Conservation (phyloP, 495 filamentous ascomycete species). For the Aspergillus egyptiacus region DNA sequence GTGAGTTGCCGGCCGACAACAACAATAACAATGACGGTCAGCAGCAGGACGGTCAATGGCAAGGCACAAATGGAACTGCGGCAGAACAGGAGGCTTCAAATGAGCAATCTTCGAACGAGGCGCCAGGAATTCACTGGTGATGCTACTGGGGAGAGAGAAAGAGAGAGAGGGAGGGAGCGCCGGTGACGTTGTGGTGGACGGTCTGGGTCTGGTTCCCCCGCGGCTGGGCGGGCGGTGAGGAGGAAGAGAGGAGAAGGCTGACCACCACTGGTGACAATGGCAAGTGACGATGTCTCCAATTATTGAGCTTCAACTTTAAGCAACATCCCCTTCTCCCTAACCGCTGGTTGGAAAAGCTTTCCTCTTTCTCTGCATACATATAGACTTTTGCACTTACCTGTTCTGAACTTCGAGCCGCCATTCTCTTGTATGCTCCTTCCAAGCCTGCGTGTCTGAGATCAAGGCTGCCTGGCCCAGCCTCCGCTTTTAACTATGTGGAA, state of each 20-base stretch:
- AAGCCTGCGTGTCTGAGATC: constrained; percentile 1
- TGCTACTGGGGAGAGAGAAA: not conserved
- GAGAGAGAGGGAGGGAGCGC: too few relatives aligned
- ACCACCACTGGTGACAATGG: not conserved
- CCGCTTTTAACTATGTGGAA: constrained; percentile 52
- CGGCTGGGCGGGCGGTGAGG: constrained; percentile 9
- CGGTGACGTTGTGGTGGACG: constrained; percentile 6
- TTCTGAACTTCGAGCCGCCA: not conserved
- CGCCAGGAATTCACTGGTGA: not conserved
- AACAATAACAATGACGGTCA: not conserved
- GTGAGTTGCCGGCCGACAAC: not conserved
- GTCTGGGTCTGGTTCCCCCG: constrained; percentile 9
- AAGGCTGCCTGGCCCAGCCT: constrained; percentile 21
- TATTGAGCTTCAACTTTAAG: not conserved
- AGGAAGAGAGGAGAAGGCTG: too few relatives aligned
- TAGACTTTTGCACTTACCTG: not conserved
- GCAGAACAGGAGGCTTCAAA: too few relatives aligned
- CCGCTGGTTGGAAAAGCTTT: not conserved
- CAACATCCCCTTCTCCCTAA: not conserved
- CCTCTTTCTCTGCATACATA: not conserved
- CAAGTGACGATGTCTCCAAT: not conserved
- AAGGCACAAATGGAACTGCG: not conserved
- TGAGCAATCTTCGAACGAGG: not conserved
- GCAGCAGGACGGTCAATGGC: not conserved
- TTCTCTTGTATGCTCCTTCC: constrained; percentile 3